Conservation (phyloP, 768 basidiomycete genomes). For the Lanmaoa pseudosensibilis region DNA sequence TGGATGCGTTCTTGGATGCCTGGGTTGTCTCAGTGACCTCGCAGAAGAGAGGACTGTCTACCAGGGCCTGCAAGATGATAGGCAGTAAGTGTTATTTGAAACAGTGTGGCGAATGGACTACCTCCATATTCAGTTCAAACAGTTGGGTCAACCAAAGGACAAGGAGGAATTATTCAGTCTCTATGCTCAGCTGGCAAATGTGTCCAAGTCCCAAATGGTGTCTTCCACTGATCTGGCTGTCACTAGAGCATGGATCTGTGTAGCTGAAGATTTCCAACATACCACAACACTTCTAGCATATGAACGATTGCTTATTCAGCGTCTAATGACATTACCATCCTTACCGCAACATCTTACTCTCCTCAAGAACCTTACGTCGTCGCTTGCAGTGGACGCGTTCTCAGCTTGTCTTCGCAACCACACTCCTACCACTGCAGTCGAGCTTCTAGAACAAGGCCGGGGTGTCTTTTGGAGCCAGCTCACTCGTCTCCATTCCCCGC, state of each 20-base stretch:
- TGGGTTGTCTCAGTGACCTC: background rate
- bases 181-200: background rate
- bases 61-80: constrained; percentile 9
- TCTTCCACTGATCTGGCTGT: background rate
- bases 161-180: background rate
- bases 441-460: background rate
- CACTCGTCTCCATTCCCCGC: background rate
- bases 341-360: background rate
- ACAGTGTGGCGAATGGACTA: background rate
- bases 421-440: background rate
- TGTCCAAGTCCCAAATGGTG: background rate
- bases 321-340: background rate
- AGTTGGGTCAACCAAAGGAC: background rate
- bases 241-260: background rate
- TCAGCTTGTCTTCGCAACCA: background rate
- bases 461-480: background rate
- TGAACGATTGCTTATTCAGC: background rate
- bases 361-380: background rate
- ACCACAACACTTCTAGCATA: background rate
- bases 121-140: background rate
- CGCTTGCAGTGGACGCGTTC: background rate
- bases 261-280: background rate
- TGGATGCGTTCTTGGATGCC: constrained; percentile 11
- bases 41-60: constrained; percentile 10
- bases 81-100: constrained; percentile 4